Conservation (phyloP, 805 yeast genomes). For the Komagataella pseudopastoris region DNA sequence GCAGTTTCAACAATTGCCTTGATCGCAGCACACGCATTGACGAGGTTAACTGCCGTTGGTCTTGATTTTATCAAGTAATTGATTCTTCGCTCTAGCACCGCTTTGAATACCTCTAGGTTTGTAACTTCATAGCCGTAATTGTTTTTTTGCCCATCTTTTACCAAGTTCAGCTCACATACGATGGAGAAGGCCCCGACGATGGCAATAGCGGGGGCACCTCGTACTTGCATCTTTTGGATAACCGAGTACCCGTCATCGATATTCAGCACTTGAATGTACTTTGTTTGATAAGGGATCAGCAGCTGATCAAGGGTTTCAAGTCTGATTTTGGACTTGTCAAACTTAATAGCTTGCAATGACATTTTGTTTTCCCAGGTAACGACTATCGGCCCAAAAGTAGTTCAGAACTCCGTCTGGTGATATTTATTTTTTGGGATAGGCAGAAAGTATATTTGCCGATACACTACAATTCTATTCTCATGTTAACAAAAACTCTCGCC, state of each 20-base stretch:
- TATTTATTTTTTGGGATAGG: no score
- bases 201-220: conserved; percentile 99
- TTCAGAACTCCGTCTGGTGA: background rate
- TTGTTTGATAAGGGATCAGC: conserved; percentile 65
- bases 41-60: conserved; percentile 91
- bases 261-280: conserved; percentile 44
- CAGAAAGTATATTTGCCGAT: background rate
- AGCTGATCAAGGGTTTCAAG: conserved; percentile 72
- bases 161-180: conserved; percentile 48
- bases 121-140: conserved; percentile 14
- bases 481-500: background rate
- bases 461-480: background rate
- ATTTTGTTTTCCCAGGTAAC: conserved; percentile 3
- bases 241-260: conserved; percentile 71
- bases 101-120: conserved; percentile 16
- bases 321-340: conserved; percentile 28
- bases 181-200: conserved; percentile 83
- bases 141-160: conserved; percentile 11
- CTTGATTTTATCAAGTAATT: conserved; percentile 63
- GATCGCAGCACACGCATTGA: conserved; percentile 55
- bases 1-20: conserved; percentile 16
- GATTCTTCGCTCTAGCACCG: conserved; percentile 30
- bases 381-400: background rate
- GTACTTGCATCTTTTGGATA: conserved; percentile 84
- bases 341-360: conserved; percentile 55